These are phyloP conservation scores for Akanthomyces muscarius DNA, from an alignment of 2,329 filamentous ascomycete genomes.

Conservation along the genomic window DNA sequence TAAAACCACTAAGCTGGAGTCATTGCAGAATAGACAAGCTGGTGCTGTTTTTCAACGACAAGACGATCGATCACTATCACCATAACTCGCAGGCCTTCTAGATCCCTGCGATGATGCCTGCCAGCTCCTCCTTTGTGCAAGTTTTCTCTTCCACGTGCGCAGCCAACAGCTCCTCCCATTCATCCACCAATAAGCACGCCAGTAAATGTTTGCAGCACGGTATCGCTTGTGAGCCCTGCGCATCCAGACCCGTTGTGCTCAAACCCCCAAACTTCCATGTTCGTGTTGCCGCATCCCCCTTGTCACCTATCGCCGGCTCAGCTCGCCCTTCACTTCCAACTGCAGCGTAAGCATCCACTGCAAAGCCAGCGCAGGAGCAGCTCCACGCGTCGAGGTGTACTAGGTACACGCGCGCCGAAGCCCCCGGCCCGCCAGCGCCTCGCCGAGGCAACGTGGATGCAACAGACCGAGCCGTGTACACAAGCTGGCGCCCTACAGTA, in stretches of 20 bases:
- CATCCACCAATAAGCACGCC: constrained; percentile 71
- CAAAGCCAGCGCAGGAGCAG: constrained; percentile 84
- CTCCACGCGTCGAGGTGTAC: constrained; percentile 77
- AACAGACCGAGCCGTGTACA: constrained; percentile 21
- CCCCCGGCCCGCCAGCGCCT: neutral
- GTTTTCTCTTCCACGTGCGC: constrained; percentile 50
- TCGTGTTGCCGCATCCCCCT: neutral
- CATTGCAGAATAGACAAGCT: neutral
- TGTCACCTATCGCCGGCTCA: neutral
- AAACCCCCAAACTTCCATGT: constrained; percentile 48
- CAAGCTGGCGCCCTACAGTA: neutral
- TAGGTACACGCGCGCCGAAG: constrained; percentile 50
- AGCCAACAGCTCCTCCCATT: constrained; percentile 56
- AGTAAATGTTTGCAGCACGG: constrained; percentile 85
- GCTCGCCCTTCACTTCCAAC: neutral
- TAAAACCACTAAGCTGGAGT: neutral
- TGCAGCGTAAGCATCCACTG: constrained; percentile 62
- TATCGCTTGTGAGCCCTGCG: constrained; percentile 31
- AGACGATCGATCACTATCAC: neutral
- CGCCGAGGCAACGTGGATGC: constrained; percentile 25
- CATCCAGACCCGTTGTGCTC: constrained; percentile 32
- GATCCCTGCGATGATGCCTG: constrained; percentile 58
- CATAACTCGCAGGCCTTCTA: constrained; percentile 20
- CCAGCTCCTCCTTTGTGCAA: constrained; percentile 63
- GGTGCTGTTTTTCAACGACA: neutral